These are phyloP conservation scores for Lindgomyces ingoldianus DNA, from an alignment of 495 filamentous ascomycete species.

Conservation along the genomic window DNA sequence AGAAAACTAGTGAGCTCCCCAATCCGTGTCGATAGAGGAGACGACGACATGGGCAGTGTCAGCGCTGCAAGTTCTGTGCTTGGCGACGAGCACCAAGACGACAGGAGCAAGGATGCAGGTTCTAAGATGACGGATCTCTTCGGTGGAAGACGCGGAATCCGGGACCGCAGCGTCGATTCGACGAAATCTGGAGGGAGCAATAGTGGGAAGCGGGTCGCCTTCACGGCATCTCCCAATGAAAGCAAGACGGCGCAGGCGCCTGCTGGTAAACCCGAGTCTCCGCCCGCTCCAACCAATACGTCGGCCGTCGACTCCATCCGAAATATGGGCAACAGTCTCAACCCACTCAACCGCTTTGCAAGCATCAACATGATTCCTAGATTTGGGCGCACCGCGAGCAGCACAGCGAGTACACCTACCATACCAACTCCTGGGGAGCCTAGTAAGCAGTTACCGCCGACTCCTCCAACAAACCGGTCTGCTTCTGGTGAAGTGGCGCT, in stretches of 20 bases:
- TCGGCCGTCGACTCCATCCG: slow-evolving; percentile 78
- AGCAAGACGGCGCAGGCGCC: slow-evolving; percentile 41
- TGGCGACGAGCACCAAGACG: slow-evolving; percentile 39
- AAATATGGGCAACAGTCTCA: slow-evolving; percentile 78
- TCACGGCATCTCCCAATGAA: slow-evolving; percentile 30
- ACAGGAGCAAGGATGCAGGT: slow-evolving; percentile 45
- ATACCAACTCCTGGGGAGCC: slow-evolving; percentile 24
- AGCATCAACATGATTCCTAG: slow-evolving; percentile 67
- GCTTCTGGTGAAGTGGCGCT: slow-evolving; percentile 28
- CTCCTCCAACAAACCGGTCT: slow-evolving; percentile 3
- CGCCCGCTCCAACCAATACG: slow-evolving; percentile 45
- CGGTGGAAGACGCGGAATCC: slow-evolving; percentile 57
- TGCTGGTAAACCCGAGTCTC: slow-evolving; percentile 25
- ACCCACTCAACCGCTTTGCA: slow-evolving; percentile 76
- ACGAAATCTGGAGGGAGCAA: slow-evolving; percentile 61
- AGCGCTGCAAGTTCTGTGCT: slow-evolving; percentile 45
- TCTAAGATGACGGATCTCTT: slow-evolving; percentile 65
- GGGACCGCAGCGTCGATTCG: slow-evolving; percentile 79
- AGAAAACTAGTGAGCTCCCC: slow-evolving; percentile 79
- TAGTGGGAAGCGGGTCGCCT: slow-evolving; percentile 53
- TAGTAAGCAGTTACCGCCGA: slow-evolving; percentile 12
- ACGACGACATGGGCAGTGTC: slow-evolving; percentile 53
- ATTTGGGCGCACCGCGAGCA: slow-evolving; percentile 65
- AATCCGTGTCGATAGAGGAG: slow-evolving; percentile 46
- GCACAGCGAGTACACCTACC: slow-evolving; percentile 36